Conservation (phyloP, 2,329 filamentous ascomycete species). For the Niveomyces coronatus region DNA sequence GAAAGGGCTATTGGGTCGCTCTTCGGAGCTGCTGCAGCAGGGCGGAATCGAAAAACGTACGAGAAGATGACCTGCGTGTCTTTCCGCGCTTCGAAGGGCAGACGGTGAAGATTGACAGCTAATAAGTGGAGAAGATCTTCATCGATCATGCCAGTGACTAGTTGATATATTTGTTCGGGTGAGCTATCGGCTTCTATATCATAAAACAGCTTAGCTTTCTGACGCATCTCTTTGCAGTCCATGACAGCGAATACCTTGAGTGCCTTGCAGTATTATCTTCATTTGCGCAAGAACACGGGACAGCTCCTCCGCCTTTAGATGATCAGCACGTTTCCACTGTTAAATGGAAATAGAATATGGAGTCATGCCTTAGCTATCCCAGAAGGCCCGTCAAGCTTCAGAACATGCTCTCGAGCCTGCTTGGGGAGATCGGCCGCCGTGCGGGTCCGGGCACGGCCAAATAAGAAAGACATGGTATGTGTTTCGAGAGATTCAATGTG, state of each 20-base stretch:
- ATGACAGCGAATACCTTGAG: conserved; percentile 65
- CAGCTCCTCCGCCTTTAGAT: conserved; percentile 67
- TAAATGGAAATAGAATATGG: conserved; percentile 2
- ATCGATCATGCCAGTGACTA: conserved; percentile 75
- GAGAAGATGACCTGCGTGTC: conserved; percentile 94
- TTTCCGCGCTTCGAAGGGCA: conserved; percentile 94
- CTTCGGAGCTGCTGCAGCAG: conserved; percentile 53
- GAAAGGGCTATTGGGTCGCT: conserved; percentile 75
- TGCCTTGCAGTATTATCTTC: conserved; percentile 89
- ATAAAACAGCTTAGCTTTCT: not conserved
- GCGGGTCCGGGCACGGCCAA: conserved; percentile 41
- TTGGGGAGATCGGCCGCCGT: conserved; percentile 43
- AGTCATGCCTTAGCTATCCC: conserved; percentile 35
- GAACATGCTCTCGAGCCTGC: conserved; percentile 44
- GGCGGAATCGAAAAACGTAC: conserved; percentile 84
- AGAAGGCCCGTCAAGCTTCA: conserved; percentile 39
- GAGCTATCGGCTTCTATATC: conserved; percentile 67
- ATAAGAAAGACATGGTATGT: conserved; percentile 42
- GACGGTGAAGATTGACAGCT: conserved; percentile 67
- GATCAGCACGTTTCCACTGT: conserved; percentile 11
- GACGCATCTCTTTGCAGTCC: not conserved
- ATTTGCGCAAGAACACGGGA: conserved; percentile 80
- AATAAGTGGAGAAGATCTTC: conserved; percentile 83
- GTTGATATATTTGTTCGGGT: conserved; percentile 77
- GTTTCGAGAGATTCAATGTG: not conserved